Evolutionary conservation across 1,139 yeast genomes (phyloP), one percentile per base, ranked within the genome.

Genomic region (Meyerozyma elateridarum): DNA sequence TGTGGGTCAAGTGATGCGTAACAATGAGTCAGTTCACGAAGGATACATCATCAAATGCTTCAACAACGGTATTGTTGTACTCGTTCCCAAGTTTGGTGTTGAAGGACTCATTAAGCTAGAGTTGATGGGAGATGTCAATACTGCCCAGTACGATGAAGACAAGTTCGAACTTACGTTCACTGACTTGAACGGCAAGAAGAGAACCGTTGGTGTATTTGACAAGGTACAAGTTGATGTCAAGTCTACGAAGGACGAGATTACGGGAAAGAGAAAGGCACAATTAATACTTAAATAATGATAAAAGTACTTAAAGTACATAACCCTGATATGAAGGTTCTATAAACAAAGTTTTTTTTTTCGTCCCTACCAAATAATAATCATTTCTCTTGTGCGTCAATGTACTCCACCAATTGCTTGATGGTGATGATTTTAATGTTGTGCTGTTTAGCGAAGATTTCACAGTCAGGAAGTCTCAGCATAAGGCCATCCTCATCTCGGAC

Each of bases 71-170:
- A 76, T 93, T 40, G 96, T 89, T 21, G 95, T 91, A 4, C 64
- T 91, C 33, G 97, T 93, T 16, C 97, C 98, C n/a, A 85, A 84
- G 54, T 89, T 87, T 61, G 98, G 98, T 35, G 89, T 93, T 34
- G 99, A 93, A 62, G 93, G 96, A 35, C 66, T 91, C 49, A 87
- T 93, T 43, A 85, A 84, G 53, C 56, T 87, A 39, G 94, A 87
- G 42, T 79, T 76, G 45, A 57, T 91, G 45, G 79, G 82, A 13
- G 84, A 85, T 40, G 76, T 70, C 15, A 69, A 70, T 38, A 59
- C 76, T 27, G 88, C 89, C 2, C 62, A 64, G 25, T 87, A 78
- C 51, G 80, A 83, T 43, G 97, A 89, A 55, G 91, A 85, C 20
- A 74, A 73, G 42, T 91, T 78, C 48, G 79, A 78, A 41, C 63